Percentiles rank a stretch among this genome's conserved stretches.
Evolutionary conservation across 805 yeast species (phyloP).

Genomic region (Wickerhamiella occidentalis): DNA sequence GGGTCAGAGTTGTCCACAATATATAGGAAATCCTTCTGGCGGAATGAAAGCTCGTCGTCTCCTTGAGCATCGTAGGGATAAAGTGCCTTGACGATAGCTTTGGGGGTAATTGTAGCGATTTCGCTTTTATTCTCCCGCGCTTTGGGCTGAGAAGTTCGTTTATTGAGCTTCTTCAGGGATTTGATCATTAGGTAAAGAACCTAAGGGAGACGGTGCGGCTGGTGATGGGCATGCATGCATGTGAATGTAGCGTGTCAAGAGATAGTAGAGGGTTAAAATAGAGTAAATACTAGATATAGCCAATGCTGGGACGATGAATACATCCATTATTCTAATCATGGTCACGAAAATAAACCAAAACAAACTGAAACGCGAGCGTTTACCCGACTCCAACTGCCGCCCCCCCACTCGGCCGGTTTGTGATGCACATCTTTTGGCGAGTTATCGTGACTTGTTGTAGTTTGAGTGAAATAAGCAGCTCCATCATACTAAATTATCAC

Average conservation of each 20-base stretch:
- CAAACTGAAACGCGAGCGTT: neutral
- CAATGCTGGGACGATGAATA: too few relatives aligned
- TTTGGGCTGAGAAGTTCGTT: conserved; percentile 10
- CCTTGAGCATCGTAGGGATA: conserved; percentile 68
- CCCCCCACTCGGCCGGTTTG: too few relatives aligned
- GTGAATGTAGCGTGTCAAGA: neutral
- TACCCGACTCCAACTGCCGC: too few relatives aligned
- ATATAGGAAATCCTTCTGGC: conserved; percentile 79
- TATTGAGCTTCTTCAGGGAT: conserved; percentile 12
- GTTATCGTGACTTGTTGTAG: too few relatives aligned
- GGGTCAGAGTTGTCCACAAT: conserved; percentile 49
- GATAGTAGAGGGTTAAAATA: too few relatives aligned
- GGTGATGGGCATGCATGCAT: neutral
- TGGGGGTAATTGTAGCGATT: conserved; percentile 43
- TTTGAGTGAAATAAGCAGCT: too few relatives aligned
- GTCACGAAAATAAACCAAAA: neutral
- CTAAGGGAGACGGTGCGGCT: neutral
- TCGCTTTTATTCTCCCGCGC: conserved; percentile 18
- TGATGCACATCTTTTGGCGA: too few relatives aligned
- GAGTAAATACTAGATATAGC: too few relatives aligned
- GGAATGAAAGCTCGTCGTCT: conserved; percentile 67
- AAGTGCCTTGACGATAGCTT: conserved; percentile 71
- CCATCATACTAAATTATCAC: too few relatives aligned
- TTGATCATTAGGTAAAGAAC: conserved; percentile 8
- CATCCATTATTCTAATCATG: too few relatives aligned